These are phyloP conservation scores for Ceratocystis lukuohia DNA, from an alignment of 2,329 filamentous ascomycete genomes.

Conservation along the genomic window DNA sequence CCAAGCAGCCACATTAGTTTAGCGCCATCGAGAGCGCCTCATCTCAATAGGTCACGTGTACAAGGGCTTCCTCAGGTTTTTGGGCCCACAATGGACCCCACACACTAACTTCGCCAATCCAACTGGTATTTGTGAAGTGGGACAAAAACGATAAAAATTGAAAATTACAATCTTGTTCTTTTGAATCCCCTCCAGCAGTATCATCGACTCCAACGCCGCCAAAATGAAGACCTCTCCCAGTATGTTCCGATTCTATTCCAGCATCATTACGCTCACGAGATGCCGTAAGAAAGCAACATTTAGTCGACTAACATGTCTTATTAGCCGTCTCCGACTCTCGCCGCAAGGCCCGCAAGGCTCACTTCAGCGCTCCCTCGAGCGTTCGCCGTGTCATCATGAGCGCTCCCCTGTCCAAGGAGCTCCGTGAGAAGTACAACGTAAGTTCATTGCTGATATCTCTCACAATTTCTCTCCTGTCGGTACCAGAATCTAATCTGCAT, in stretches of 20 bases:
- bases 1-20: no score
- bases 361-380: constrained; percentile 92
- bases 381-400: constrained; percentile 94
- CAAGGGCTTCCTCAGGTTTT: constrained; percentile 5
- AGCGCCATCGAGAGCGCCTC: not conserved
- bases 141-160: constrained; percentile 11
- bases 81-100: not conserved
- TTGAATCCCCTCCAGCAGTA: constrained; percentile 13
- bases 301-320: constrained; percentile 14
- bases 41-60: constrained; percentile 9
- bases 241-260: constrained; percentile 5
- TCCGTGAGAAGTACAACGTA: constrained; percentile 98
- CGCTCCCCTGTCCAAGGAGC: constrained; percentile 89
- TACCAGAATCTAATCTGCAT: constrained; percentile 8
- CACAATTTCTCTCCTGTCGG: not conserved
- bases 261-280: not conserved
- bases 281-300: no score
- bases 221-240: constrained; percentile 20
- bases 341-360: constrained; percentile 97
- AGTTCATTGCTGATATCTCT: constrained; percentile 26
- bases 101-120: constrained; percentile 13
- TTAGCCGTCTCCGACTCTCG: constrained; percentile 61
- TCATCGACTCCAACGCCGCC: constrained; percentile 15
- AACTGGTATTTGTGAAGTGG: not conserved
- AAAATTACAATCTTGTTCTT: constrained; percentile 1